phyloP scores from a whole-genome alignment of 176 grass and related monocot genomes.

The Zoysia japonica region DNA sequence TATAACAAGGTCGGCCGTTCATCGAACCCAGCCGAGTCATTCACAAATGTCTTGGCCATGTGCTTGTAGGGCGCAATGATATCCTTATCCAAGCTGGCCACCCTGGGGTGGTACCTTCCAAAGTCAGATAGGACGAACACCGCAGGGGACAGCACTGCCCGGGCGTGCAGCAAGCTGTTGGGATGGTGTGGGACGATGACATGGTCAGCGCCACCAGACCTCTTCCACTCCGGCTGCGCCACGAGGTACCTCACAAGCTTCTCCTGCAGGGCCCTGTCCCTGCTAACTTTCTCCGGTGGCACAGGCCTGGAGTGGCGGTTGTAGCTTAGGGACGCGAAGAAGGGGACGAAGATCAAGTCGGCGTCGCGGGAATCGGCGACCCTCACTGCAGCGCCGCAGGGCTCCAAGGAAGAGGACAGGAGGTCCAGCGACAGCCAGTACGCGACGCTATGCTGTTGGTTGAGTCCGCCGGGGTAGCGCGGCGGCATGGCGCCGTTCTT shows the following conservation, averaged over 20 bases:
- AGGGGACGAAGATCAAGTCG: constrained; percentile 84
- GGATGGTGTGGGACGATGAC: constrained; percentile 92
- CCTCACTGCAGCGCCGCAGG: constrained; percentile 52
- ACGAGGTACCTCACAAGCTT: constrained; percentile 65
- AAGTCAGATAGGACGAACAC: constrained; percentile 90
- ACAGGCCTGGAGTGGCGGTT: constrained; percentile 71
- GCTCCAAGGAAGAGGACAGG: constrained; percentile 45
- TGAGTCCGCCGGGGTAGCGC: constrained; percentile 80
- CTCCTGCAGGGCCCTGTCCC: constrained; percentile 60
- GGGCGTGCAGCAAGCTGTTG: constrained; percentile 77
- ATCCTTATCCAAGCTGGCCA: constrained; percentile 90
- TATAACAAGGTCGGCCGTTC: constrained; percentile 66
- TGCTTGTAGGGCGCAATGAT: constrained; percentile 82
- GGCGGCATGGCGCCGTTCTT: constrained; percentile 42
- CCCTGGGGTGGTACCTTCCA: constrained; percentile 72
- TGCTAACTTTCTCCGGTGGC: constrained; percentile 61
- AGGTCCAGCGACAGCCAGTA: constrained; percentile 94
- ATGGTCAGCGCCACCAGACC: constrained; percentile 67
- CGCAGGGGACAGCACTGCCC: constrained; percentile 54
- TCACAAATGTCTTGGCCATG: constrained; percentile 64
- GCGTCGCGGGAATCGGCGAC: constrained; percentile 62
- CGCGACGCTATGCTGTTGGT: constrained; percentile 93
- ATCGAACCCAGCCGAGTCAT: constrained; percentile 74
- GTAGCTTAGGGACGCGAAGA: constrained; percentile 89
- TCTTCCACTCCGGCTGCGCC: constrained; percentile 67